Evolutionary conservation across 2,329 filamentous ascomycete species (phyloP).

Genomic region (Fusarium subtropicale): DNA sequence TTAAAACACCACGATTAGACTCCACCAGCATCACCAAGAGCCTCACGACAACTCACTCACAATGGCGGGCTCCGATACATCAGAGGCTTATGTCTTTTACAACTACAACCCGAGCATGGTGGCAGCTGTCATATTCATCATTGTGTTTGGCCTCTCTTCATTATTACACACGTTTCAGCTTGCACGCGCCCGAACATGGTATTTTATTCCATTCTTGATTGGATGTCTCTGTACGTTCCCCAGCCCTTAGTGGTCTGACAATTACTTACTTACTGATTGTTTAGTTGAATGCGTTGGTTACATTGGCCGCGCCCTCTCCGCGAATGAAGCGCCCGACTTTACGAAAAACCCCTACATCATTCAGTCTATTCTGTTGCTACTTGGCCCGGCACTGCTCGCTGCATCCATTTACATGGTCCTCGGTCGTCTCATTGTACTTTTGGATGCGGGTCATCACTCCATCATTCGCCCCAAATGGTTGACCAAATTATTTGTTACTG

Average conservation of each 20-base stretch:
- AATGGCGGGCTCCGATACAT: slow-evolving; percentile 33
- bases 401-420: slow-evolving; percentile 62
- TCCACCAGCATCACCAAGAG: not conserved
- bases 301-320: slow-evolving; percentile 61
- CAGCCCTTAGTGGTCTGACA: not conserved
- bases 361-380: slow-evolving; percentile 53
- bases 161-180: slow-evolving; percentile 56
- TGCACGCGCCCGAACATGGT: slow-evolving; percentile 59
- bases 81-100: slow-evolving; percentile 51
- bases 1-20: slow-evolving; percentile 1
- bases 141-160: slow-evolving; percentile 55
- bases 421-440: slow-evolving; percentile 54
- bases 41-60: slow-evolving; percentile 2
- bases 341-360: slow-evolving; percentile 54
- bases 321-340: slow-evolving; percentile 53
- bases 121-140: slow-evolving; percentile 57
- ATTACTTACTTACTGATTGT: not conserved
- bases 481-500: slow-evolving; percentile 63
- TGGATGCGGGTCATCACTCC: slow-evolving; percentile 55
- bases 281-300: slow-evolving; percentile 54
- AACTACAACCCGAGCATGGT: slow-evolving; percentile 60
- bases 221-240: slow-evolving; percentile 61
- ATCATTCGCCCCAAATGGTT: slow-evolving; percentile 58
- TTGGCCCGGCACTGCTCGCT: slow-evolving; percentile 58
- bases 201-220: slow-evolving; percentile 63